Conservation (phyloP, 257 asterid genomes). For the Nicotiana tabacum region DNA sequence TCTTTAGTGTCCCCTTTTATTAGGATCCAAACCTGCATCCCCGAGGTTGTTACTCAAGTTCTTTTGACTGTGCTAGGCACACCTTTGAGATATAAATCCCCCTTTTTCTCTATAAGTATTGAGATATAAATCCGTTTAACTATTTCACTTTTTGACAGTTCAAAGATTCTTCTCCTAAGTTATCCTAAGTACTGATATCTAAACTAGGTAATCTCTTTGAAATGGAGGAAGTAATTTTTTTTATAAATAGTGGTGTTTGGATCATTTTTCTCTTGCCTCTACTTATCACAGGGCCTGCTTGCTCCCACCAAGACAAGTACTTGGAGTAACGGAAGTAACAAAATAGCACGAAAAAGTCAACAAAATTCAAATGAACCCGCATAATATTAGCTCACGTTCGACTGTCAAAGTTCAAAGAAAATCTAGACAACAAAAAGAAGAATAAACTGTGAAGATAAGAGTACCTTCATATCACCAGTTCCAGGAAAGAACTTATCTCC, state of each 20-base stretch:
- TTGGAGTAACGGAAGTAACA: not conserved
- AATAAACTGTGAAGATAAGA: constrained; percentile 19
- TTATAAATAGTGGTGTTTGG: too few species aligned
- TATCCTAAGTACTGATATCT: not conserved
- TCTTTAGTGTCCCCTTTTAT: not conserved
- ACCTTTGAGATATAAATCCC: too few species aligned
- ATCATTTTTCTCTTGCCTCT: too few species aligned
- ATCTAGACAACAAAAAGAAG: constrained; percentile 5
- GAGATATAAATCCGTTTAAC: not conserved
- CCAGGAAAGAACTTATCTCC: constrained; percentile 98
- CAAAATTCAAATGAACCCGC: not conserved
- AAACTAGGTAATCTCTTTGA: not conserved
- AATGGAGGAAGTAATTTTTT: not conserved
- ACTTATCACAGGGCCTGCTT: too few species aligned
- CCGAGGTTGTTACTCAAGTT: not conserved
- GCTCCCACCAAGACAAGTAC: too few species aligned
- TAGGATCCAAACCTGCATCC: not conserved
- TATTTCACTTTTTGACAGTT: not conserved
- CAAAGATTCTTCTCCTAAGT: not conserved
- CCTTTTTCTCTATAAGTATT: too few species aligned
- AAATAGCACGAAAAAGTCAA: not conserved
- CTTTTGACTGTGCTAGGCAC: not conserved
- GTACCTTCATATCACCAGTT: constrained; percentile 97
- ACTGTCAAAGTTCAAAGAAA: not conserved
- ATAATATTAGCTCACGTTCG: not conserved